phyloP scores from a whole-genome alignment of 495 filamentous ascomycete genomes.

The Penicillium goetzii region DNA sequence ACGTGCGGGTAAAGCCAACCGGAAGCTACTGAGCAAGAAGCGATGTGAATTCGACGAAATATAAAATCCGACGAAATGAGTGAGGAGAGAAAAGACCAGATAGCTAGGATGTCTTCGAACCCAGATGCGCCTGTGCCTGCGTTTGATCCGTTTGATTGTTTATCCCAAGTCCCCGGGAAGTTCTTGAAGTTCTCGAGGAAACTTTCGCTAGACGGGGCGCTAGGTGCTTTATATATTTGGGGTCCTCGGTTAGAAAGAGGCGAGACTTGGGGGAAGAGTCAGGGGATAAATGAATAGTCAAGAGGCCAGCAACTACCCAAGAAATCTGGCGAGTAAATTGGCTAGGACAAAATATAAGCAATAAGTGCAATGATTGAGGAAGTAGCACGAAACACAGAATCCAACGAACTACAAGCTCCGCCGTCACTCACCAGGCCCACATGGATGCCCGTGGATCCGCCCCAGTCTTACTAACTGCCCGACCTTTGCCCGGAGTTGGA shows the following conservation, averaged over 20 bases:
- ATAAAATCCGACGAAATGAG: not conserved
- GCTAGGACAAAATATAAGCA: not conserved
- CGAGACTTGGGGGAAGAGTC: not conserved
- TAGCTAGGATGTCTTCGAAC: too few species aligned
- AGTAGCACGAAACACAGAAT: not conserved
- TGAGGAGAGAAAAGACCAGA: too few species aligned
- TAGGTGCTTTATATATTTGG: not conserved
- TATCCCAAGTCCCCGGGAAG: too few species aligned
- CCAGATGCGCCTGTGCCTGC: too few species aligned
- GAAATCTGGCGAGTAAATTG: not conserved
- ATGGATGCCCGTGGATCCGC: conserved; percentile 17
- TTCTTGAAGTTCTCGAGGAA: not conserved
- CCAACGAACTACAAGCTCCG: conserved; percentile 14
- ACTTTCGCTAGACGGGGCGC: too few species aligned
- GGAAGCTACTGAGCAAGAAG: too few species aligned
- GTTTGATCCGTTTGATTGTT: too few species aligned
- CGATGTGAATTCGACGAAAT: too few species aligned
- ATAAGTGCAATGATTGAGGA: not conserved
- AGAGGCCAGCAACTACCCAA: not conserved
- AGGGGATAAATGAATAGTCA: too few species aligned
- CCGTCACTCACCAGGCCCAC: conserved; percentile 42
- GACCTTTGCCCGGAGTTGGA: conserved; percentile 21
- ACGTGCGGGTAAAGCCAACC: too few species aligned
- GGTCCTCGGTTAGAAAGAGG: not conserved
- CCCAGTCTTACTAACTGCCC: conserved; percentile 37